phyloP scores from a whole-genome alignment of 73 alveolate genomes.

The Paramecium octaurelia region DNA sequence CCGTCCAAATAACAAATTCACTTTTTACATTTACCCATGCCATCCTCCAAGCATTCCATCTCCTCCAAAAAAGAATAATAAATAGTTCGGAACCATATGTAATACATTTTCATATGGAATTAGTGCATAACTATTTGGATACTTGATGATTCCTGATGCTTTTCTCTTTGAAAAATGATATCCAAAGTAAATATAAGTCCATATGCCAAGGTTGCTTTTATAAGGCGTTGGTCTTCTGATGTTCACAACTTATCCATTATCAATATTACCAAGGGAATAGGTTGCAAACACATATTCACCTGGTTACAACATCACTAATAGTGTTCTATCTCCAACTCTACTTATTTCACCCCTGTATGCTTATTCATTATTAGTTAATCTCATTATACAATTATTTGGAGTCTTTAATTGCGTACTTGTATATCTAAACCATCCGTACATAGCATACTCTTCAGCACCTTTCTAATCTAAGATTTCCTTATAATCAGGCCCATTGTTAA shows the following conservation, averaged over 20 bases:
- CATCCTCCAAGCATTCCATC: slow-evolving; percentile 48
- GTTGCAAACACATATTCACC: slow-evolving; percentile 37
- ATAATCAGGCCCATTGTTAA: not conserved
- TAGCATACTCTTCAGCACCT: not conserved
- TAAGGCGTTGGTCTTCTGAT: not conserved
- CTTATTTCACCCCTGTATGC: not conserved
- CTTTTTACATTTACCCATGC: not conserved
- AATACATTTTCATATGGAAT: not conserved
- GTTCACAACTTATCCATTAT: not conserved
- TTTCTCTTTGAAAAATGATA: not conserved
- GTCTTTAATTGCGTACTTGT: not conserved
- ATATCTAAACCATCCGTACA: slow-evolving; percentile 43
- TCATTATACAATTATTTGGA: not conserved
- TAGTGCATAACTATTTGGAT: not conserved
- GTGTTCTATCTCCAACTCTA: slow-evolving; percentile 39
- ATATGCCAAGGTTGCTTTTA: not conserved
- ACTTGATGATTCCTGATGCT: not conserved
- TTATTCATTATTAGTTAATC: slow-evolving; percentile 13
- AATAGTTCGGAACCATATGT: slow-evolving; percentile 38
- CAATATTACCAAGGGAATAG: not conserved
- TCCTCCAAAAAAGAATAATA: not conserved
- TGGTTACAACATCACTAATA: not conserved
- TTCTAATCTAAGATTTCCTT: not conserved
- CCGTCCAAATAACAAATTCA: not conserved
- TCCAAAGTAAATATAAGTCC: slow-evolving; percentile 18